Base-by-base conservation (phyloP, 2,329 filamentous ascomycete species). In the Didymella lethalis region DNA sequence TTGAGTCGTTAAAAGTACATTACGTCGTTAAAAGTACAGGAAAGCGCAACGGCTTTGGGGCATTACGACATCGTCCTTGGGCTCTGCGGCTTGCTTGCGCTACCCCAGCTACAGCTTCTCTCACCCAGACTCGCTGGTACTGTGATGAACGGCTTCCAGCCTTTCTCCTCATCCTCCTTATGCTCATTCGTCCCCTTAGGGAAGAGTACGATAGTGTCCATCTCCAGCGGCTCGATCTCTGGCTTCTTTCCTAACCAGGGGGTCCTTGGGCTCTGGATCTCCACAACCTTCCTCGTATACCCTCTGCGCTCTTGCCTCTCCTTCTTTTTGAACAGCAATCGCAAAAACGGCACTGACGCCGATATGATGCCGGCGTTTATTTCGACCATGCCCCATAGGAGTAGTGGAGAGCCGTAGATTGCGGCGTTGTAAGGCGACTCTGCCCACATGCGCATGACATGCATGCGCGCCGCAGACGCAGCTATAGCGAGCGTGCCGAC, bases 311-410 rank as follows among this genome's bases (percentile, higher is more conserved):
- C 61, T 7, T 64, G 49, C 29, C 64, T 62, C 46, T 69, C 63
- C 34, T 57, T 62, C 29, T 67, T 49, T n/a, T 63, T 61, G 56
- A 81, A 79, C 20, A 82, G 70, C 2, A 80, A 72, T 11, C 78
- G 75, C 20, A 83, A 73, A 14, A 80, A 77, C 0, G 81, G 80
- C 0, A 83, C 68, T 0, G 77, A 81, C 0, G 81, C 79, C 2
- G 79, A 80, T 7, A 82, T 75, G 55, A 82, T 81, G 16, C 80
- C 81, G 28, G 78, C 72, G 64, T 80, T 80, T 7, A 81, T 77
- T 62, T 83, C 81, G 26, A 83, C 75, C 59, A 79, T 77, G 59
- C 78, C 79, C 80, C 80, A 83, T n/a, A 83, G 63, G 4, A 77
- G 65, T 3, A 77, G 60, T 26, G 74, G 72, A 2, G 67, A 48